Percentiles rank a stretch among this genome's conserved stretches.
These are phyloP conservation scores for Craterostigma plantagineum DNA, from an alignment of 257 asterid genomes.

Conservation along the genomic window DNA sequence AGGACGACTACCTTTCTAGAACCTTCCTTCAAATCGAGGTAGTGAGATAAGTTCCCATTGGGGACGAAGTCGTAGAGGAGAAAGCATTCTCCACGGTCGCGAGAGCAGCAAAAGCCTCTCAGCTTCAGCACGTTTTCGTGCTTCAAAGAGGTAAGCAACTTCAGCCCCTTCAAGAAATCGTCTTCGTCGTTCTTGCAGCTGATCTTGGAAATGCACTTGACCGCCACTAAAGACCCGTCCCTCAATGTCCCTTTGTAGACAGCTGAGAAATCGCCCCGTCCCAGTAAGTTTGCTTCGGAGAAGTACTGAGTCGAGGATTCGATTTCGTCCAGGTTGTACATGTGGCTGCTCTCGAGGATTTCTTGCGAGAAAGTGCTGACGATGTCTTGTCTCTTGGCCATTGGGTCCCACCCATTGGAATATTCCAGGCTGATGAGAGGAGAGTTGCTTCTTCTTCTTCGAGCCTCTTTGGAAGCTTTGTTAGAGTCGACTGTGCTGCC, in stretches of 20 bases:
- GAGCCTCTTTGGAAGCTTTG: too few species aligned
- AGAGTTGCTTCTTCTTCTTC: constrained; percentile 57
- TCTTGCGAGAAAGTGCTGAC: constrained; percentile 62
- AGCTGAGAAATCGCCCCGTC: constrained; percentile 71
- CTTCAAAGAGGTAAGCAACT: constrained; percentile 52
- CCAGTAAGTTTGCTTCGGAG: constrained; percentile 61
- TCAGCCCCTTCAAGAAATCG: constrained; percentile 65
- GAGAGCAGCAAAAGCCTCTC: constrained; percentile 93
- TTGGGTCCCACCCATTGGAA: constrained; percentile 79
- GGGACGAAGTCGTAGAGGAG: constrained; percentile 72
- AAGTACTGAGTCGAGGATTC: constrained; percentile 83
- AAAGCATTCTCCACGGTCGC: constrained; percentile 89
- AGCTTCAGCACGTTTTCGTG: constrained; percentile 66
- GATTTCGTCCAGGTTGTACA: constrained; percentile 74
- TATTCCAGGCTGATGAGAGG: constrained; percentile 76
- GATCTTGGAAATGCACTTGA: constrained; percentile 75
- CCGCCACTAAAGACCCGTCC: constrained; percentile 72
- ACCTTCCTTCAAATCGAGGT: constrained; percentile 43
- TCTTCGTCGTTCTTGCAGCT: constrained; percentile 84
- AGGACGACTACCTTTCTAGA: constrained; percentile 40
- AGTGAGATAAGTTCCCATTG: constrained; percentile 63
- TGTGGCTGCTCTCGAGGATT: constrained; percentile 57
- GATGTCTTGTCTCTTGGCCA: constrained; percentile 37
- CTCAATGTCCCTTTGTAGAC: constrained; percentile 57
- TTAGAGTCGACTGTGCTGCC: too few species aligned